Conservation (phyloP, 306 rosid species). For the Herpetospermum pedunculosum region DNA sequence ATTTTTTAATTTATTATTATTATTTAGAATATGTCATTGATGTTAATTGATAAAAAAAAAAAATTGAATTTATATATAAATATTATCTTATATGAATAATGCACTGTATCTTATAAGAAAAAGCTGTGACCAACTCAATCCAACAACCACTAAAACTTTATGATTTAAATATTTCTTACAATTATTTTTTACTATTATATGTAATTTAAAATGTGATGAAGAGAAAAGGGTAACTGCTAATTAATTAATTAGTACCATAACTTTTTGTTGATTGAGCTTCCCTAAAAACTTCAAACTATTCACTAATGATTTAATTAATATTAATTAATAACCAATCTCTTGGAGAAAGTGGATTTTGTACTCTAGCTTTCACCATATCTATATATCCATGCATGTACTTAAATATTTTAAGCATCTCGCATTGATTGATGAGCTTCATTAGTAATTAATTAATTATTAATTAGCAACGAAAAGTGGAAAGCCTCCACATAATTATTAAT, state of each 20-base stretch:
- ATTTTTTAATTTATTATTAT: too few relatives aligned
- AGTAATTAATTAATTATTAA: neutral
- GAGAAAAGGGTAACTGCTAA: neutral
- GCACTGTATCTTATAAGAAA: neutral
- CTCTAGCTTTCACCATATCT: neutral
- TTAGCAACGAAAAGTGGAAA: neutral
- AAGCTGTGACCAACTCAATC: neutral
- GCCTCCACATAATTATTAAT: neutral
- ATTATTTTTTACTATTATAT: neutral
- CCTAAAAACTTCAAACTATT: neutral
- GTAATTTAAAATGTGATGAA: neutral
- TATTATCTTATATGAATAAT: too few relatives aligned
- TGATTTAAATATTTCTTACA: neutral
- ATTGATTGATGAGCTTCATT: neutral
- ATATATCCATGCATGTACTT: neutral
- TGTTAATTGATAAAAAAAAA: too few relatives aligned
- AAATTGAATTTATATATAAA: too few relatives aligned
- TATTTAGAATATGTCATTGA: too few relatives aligned
- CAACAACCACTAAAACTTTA: neutral
- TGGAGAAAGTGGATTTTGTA: neutral
- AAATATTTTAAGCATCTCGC: neutral
- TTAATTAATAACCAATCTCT: neutral
- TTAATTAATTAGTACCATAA: neutral
- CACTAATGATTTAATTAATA: neutral
- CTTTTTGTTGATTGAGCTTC: neutral